Percentiles rank a stretch among this genome's conserved stretches.
Evolutionary conservation across 352 stramenopile genomes (phyloP).

Genomic region (Phytophthora multivora): DNA sequence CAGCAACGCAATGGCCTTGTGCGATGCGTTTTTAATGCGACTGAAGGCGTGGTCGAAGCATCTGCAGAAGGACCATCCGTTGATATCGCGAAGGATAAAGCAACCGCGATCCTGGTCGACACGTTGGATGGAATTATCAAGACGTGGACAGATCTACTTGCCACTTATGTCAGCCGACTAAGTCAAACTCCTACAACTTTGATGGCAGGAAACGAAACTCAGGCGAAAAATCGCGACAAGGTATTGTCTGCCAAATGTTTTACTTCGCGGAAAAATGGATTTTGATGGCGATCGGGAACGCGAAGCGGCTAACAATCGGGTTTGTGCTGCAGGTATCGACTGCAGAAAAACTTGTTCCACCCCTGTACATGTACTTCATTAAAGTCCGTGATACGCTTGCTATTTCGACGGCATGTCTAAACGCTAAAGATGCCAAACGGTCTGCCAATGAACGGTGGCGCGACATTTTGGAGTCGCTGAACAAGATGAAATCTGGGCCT

Average conservation of each 20-base stretch:
- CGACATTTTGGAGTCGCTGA: conserved; percentile 59
- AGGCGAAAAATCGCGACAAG: conserved; percentile 46
- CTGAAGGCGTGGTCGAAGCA: conserved; percentile 40
- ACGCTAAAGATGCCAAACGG: conserved; percentile 74
- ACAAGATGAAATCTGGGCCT: conserved; percentile 21
- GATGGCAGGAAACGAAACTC: conserved; percentile 75
- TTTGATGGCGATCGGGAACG: background rate
- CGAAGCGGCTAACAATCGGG: conserved; percentile 1
- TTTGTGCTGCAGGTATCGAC: conserved; percentile 24
- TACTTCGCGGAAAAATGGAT: too few relatives aligned
- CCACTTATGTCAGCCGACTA: conserved; percentile 53
- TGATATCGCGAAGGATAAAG: conserved; percentile 39
- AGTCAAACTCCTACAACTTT: conserved; percentile 51
- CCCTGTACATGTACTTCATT: conserved; percentile 63
- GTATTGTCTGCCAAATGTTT: conserved; percentile 3
- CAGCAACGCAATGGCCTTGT: conserved; percentile 15
- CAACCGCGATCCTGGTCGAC: conserved; percentile 34
- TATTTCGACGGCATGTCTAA: conserved; percentile 65
- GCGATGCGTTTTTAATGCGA: conserved; percentile 41
- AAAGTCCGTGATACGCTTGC: conserved; percentile 44
- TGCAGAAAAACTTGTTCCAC: conserved; percentile 43
- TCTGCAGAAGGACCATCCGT: conserved; percentile 34
- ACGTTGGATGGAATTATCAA: conserved; percentile 47
- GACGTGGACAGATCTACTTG: conserved; percentile 55
- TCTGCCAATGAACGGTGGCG: conserved; percentile 75